These are phyloP conservation scores for Phytophthora syringae DNA, from an alignment of 352 stramenopile species.

Conservation along the genomic window DNA sequence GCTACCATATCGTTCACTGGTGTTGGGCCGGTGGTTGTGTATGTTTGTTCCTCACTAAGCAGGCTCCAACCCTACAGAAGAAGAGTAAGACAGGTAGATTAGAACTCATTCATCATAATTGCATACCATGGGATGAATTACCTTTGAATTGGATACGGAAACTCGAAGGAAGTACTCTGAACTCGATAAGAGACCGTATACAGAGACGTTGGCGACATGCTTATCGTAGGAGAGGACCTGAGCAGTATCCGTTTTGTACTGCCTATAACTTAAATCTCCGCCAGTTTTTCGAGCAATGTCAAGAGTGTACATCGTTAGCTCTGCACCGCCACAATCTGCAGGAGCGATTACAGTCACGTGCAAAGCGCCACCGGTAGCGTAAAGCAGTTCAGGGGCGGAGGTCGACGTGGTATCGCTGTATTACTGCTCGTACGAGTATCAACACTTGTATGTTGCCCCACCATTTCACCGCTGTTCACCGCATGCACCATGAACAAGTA, in stretches of 20 bases:
- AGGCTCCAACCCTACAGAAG: slow-evolving; percentile 47
- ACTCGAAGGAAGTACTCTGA: slow-evolving; percentile 46
- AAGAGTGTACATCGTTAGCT: slow-evolving; percentile 34
- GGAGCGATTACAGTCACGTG: slow-evolving; percentile 44
- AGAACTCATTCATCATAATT: background rate
- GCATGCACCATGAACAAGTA: slow-evolving; percentile 44
- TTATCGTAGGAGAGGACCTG: slow-evolving; percentile 10
- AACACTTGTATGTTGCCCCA: slow-evolving; percentile 3
- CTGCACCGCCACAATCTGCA: slow-evolving; percentile 43
- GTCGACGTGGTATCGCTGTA: slow-evolving; percentile 18
- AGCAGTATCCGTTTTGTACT: slow-evolving; percentile 16
- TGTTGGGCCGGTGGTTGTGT: slow-evolving; percentile 41
- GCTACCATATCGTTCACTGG: slow-evolving; percentile 27
- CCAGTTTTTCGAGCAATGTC: slow-evolving; percentile 38
- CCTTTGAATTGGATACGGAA: slow-evolving; percentile 20
- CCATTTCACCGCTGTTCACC: slow-evolving; percentile 34
- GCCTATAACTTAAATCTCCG: slow-evolving; percentile 14
- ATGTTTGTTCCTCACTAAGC: slow-evolving; percentile 26
- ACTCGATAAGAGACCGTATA: slow-evolving; percentile 41
- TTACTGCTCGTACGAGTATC: slow-evolving; percentile 18
- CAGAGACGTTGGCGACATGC: slow-evolving; percentile 30
- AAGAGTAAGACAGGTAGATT: slow-evolving; percentile 18
- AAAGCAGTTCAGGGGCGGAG: slow-evolving; percentile 37
- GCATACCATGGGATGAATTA: background rate
- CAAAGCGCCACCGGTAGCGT: slow-evolving; percentile 53